Percentiles rank a stretch among this genome's conserved stretches.
phyloP scores from a whole-genome alignment of 129 eudicot species.

The Smallanthus sonchifolius region DNA sequence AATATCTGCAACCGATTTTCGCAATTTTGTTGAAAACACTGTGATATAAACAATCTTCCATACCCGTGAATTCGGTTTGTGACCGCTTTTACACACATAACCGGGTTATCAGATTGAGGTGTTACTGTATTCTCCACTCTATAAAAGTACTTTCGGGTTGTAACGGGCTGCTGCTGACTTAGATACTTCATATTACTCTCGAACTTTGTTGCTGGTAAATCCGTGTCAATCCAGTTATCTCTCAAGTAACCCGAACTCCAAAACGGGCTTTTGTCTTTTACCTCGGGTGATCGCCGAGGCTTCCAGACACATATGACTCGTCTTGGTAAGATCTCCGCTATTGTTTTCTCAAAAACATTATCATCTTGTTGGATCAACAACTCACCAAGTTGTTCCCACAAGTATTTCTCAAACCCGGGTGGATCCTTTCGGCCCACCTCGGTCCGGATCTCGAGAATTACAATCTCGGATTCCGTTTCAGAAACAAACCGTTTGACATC shows the following conservation, averaged over 20 bases:
- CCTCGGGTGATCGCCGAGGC: conserved; percentile 25
- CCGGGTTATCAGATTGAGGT: conserved; percentile 77
- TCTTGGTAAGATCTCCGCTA: conserved; percentile 56
- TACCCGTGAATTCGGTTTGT: conserved; percentile 65
- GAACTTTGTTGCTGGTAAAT: conserved; percentile 72
- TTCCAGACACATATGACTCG: conserved; percentile 85
- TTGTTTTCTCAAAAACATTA: conserved; percentile 52
- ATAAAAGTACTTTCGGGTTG: conserved; percentile 57
- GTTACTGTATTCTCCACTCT: conserved; percentile 92
- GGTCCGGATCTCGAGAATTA: conserved; percentile 78
- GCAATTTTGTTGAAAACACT: conserved; percentile 43
- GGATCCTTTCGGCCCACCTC: conserved; percentile 84
- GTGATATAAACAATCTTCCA: conserved; percentile 62
- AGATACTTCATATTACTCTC: conserved; percentile 74
- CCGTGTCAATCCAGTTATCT: conserved; percentile 84
- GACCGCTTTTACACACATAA: conserved; percentile 74
- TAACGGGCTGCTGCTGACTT: conserved; percentile 49
- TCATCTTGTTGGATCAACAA: conserved; percentile 73
- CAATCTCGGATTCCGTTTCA: conserved; percentile 66
- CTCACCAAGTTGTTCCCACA: conserved; percentile 63
- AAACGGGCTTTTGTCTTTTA: conserved; percentile 43
- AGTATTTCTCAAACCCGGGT: conserved; percentile 68
- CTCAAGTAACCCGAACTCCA: conserved; percentile 65
- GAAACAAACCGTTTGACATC: conserved; percentile 66
- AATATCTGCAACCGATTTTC: conserved; percentile 65